phyloP scores from a whole-genome alignment of 108 stramenopile genomes.

The Cylindrotheca closterium region DNA sequence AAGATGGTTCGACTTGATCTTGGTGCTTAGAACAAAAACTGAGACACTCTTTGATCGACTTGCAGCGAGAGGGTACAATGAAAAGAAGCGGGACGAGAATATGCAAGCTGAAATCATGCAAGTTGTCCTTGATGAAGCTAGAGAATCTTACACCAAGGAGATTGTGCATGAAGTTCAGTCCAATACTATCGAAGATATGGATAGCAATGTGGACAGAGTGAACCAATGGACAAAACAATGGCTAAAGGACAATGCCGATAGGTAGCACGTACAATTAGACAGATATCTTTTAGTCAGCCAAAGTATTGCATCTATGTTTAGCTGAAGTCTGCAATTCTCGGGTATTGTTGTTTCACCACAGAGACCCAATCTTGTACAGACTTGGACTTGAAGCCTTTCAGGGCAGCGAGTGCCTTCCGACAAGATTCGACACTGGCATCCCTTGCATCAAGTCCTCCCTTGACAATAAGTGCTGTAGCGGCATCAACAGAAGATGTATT shows the following conservation, averaged over 20 bases:
- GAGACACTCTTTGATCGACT: constrained; percentile 91
- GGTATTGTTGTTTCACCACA: constrained; percentile 36
- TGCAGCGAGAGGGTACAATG: constrained; percentile 78
- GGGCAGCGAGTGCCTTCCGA: constrained; percentile 35
- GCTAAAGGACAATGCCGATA: constrained; percentile 49
- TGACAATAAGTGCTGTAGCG: constrained; percentile 31
- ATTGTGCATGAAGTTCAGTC: constrained; percentile 89
- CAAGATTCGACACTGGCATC: constrained; percentile 53
- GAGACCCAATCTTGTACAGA: constrained; percentile 30
- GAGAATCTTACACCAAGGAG: constrained; percentile 79
- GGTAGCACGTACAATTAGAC: neutral
- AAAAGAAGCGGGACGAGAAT: constrained; percentile 89
- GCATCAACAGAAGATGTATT: constrained; percentile 12
- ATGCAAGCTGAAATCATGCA: constrained; percentile 96
- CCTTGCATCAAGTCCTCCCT: constrained; percentile 49
- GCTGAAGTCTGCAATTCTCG: constrained; percentile 18
- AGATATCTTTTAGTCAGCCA: neutral
- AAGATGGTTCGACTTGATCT: constrained; percentile 94
- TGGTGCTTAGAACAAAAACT: constrained; percentile 84
- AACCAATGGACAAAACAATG: constrained; percentile 74
- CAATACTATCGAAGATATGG: constrained; percentile 85
- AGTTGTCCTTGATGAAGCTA: constrained; percentile 89
- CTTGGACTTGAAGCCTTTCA: constrained; percentile 20
- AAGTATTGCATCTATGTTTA: constrained; percentile 12
- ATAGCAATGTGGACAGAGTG: constrained; percentile 68